Evolutionary conservation across 75 land plant species (phyloP).

Genomic region (Cryptomeria japonica): DNA sequence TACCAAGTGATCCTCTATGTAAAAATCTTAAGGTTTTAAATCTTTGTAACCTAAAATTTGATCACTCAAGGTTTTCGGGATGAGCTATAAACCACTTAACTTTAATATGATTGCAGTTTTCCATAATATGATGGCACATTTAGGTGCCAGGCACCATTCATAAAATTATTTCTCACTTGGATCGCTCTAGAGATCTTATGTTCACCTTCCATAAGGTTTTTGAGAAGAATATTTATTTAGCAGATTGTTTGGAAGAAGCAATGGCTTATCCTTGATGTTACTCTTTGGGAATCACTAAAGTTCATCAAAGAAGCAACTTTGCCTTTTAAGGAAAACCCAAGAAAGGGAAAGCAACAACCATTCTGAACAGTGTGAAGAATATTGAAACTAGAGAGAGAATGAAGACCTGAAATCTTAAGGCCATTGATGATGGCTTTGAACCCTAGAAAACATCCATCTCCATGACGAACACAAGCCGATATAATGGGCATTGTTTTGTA

Average conservation of each 20-base stretch:
- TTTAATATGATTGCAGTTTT: too few species aligned
- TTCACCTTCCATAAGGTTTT: too few species aligned
- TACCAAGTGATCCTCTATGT: neutral
- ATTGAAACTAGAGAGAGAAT: neutral
- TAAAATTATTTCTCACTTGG: too few species aligned
- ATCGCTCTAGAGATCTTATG: too few species aligned
- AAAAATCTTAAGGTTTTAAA: neutral
- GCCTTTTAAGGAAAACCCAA: neutral
- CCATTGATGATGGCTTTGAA: neutral
- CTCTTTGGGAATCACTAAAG: neutral
- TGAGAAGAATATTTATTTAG: neutral
- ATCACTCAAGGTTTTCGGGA: too few species aligned
- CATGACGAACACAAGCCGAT: neutral
- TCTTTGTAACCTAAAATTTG: neutral
- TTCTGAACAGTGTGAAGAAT: neutral
- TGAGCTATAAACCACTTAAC: neutral
- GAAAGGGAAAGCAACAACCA: neutral
- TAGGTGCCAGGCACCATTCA: too few species aligned
- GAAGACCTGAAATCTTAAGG: neutral
- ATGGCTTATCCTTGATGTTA: neutral
- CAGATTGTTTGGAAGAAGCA: neutral
- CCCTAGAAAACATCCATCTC: neutral
- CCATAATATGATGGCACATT: too few species aligned
- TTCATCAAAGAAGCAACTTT: neutral
- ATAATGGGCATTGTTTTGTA: neutral